Evolutionary conservation across 1,284 basidiomycete species (phyloP).

Genomic region (Tilletia caries): DNA sequence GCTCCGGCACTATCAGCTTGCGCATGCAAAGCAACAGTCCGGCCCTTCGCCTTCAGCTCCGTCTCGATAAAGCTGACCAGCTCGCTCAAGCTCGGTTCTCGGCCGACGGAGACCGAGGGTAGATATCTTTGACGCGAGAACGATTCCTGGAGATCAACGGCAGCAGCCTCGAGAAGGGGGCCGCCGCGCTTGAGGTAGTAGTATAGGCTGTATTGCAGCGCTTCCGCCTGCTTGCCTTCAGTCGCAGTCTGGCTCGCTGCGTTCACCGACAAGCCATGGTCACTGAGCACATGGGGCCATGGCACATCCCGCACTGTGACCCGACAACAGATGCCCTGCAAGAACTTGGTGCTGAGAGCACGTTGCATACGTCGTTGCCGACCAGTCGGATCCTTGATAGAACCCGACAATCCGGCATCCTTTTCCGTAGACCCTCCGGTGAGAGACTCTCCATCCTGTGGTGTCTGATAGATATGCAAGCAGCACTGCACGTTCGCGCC

Average conservation of each 20-base stretch:
- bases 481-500: neutral
- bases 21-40: constrained; percentile 32
- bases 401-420: neutral
- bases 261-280: neutral
- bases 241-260: neutral
- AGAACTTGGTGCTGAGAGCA: neutral
- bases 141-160: neutral
- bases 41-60: constrained; percentile 25
- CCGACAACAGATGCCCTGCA: neutral
- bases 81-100: constrained; percentile 15
- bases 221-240: neutral
- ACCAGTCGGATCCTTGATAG: no score
- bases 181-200: neutral
- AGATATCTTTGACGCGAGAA: constrained; percentile 11
- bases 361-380: neutral
- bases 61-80: constrained; percentile 17
- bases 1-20: constrained; percentile 26
- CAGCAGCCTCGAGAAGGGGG: neutral
- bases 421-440: neutral
- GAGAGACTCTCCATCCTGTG: neutral
- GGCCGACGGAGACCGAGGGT: constrained; percentile 17
- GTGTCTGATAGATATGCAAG: neutral
- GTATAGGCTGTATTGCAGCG: neutral
- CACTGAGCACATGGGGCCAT: neutral
- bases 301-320: neutral